These are phyloP conservation scores for Cutaneotrichosporon mucoides DNA, from an alignment of 1,284 basidiomycete species.

Conservation along the genomic window DNA sequence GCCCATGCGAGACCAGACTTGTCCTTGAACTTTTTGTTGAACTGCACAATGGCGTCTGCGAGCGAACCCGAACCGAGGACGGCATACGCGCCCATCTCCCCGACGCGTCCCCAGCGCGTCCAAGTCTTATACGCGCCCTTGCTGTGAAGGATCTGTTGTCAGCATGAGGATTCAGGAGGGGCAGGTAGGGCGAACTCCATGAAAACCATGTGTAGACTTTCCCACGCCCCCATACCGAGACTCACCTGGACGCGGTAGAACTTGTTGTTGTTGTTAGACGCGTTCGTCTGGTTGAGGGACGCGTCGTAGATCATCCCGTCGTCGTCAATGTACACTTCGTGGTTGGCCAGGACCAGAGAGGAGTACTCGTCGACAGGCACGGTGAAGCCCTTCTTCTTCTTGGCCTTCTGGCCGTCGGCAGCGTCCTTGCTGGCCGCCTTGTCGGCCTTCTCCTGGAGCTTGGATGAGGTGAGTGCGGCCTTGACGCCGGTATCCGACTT, in stretches of 20 bases:
- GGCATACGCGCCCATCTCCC: conserved; percentile 14
- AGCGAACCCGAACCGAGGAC: conserved; percentile 8
- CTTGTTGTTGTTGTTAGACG: conserved; percentile 63
- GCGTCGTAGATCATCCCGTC: conserved; percentile 59
- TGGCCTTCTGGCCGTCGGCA: neutral
- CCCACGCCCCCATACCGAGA: neutral
- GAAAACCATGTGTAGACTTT: neutral
- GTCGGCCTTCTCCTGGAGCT: conserved; percentile 6
- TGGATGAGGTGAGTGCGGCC: neutral
- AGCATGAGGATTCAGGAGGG: neutral
- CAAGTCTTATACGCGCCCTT: conserved; percentile 9
- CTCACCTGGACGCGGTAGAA: conserved; percentile 34
- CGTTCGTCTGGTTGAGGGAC: conserved; percentile 66
- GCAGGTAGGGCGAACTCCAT: neutral
- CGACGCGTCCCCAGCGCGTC: conserved; percentile 24
- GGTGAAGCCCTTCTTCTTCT: conserved; percentile 7
- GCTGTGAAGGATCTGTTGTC: conserved; percentile 10
- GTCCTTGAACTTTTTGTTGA: conserved; percentile 22
- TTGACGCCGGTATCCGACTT: neutral
- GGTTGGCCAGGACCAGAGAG: neutral
- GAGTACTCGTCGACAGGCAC: conserved; percentile 15
- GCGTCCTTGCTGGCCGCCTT: conserved; percentile 1
- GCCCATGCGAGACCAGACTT: conserved; percentile 19
- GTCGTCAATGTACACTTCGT: conserved; percentile 56
- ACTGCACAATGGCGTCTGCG: conserved; percentile 7